phyloP scores from a whole-genome alignment of 768 basidiomycete genomes.

The Melanogaster broomeanus region DNA sequence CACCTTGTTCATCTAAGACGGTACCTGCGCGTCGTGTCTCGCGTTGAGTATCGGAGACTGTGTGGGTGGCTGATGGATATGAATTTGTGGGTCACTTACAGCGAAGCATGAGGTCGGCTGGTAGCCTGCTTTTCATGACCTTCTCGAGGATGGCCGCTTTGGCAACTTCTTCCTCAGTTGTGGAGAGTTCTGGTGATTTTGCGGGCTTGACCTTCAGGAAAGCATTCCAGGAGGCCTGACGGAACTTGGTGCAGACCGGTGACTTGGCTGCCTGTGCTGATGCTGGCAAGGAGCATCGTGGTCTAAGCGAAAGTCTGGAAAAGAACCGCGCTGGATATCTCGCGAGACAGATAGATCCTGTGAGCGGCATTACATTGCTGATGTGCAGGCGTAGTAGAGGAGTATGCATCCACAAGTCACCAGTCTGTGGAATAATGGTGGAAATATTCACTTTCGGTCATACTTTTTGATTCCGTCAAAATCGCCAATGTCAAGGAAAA shows the following conservation, averaged over 20 bases:
- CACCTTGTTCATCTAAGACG: constrained; percentile 82
- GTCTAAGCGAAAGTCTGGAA: background rate
- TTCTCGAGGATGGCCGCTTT: constrained; percentile 79
- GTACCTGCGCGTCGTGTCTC: constrained; percentile 59
- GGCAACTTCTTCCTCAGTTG: constrained; percentile 66
- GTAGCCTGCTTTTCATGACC: constrained; percentile 84
- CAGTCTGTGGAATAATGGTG: background rate
- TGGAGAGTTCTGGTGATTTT: constrained; percentile 19
- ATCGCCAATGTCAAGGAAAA: constrained; percentile 14
- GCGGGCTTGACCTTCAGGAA: constrained; percentile 10
- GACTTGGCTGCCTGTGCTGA: background rate
- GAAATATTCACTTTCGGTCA: background rate
- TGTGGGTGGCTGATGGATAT: constrained; percentile 6
- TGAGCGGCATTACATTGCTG: constrained; percentile 39
- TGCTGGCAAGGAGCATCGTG: background rate
- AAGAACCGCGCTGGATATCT: background rate
- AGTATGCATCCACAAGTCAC: constrained; percentile 35
- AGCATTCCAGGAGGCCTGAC: constrained; percentile 30
- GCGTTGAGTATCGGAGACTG: constrained; percentile 9
- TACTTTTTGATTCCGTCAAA: background rate
- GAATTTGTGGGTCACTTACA: constrained; percentile 55
- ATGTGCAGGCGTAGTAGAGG: constrained; percentile 16
- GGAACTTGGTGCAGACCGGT: constrained; percentile 4
- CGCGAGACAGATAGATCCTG: background rate
- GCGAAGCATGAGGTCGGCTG: constrained; percentile 86